Base-by-base conservation (phyloP, 2,329 filamentous ascomycete species). In the Arthroderma sp. region DNA sequence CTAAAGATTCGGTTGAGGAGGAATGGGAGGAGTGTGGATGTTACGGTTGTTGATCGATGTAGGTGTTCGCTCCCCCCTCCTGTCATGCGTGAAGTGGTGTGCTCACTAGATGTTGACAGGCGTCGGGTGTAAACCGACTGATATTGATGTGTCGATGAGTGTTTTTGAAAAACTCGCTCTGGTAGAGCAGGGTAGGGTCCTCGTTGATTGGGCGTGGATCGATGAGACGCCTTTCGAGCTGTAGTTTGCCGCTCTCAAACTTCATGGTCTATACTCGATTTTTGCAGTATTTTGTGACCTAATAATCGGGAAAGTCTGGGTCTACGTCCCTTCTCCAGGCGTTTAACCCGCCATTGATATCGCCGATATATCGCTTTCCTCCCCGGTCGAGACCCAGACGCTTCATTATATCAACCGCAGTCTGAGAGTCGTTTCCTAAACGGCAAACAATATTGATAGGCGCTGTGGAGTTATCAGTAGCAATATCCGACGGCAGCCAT, bases 31-130 rank as follows among this genome's bases (percentile, higher is more conserved):
- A 78, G 71, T 36, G 69, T 78, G 8, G 75, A 79, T 51, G 70
- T 84, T 28, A 78, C 65, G 15, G 76, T 86, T 5, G 80, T 85
- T 4, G 82, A 86, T 62, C 70, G 80, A 42, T 86, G 82, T 60
- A n/a, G n/a, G n/a, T n/a, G n/a, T n/a, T n/a, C n/a, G n/a, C n/a
- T n/a, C n/a, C n/a, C n/a, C n/a, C n/a, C n/a, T n/a, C n/a, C n/a
- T n/a, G n/a, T n/a, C n/a, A n/a, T n/a, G n/a, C n/a, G n/a, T n/a
- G n/a, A n/a, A n/a, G n/a, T n/a, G n/a, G n/a, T n/a, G n/a, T 42
- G 42, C 47, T 55, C 40, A 57, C 38, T 22, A 28, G 22, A 8
- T 38, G 27, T 33, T 8, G 10, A 34, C 44, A 70, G 66, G 66
- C 46, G 63, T 63, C 7, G 71, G 68, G 1, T 75, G 71, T 50